Percentiles rank a stretch among this genome's conserved stretches.
These are phyloP conservation scores for Xylaria cubensis DNA, from an alignment of 495 filamentous ascomycete genomes.

Conservation along the genomic window DNA sequence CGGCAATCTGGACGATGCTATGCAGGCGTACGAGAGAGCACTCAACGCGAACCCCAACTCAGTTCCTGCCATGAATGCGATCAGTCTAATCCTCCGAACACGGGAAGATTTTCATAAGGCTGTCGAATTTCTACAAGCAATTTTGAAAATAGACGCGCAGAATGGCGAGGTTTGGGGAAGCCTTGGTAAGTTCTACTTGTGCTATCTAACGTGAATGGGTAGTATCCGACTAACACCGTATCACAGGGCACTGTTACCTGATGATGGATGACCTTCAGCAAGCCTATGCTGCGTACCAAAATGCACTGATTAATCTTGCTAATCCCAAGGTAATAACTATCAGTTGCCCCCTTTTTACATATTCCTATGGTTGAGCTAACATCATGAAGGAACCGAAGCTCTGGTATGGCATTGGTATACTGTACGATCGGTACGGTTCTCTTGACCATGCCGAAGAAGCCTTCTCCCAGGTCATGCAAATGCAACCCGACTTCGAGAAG, in stretches of 20 bases:
- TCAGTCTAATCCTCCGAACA: constrained; percentile 86
- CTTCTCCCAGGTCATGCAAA: constrained; percentile 98
- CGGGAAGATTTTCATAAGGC: constrained; percentile 94
- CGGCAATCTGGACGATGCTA: constrained; percentile 86
- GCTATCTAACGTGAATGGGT: constrained; percentile 25
- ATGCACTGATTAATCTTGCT: constrained; percentile 88
- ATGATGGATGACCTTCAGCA: constrained; percentile 99
- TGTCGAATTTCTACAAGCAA: constrained; percentile 89
- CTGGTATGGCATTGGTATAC: constrained; percentile 98
- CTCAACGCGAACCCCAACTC: constrained; percentile 88
- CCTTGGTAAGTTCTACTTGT: constrained; percentile 65
- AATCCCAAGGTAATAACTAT: constrained; percentile 80
- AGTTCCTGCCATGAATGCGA: constrained; percentile 91
- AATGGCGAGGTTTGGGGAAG: constrained; percentile 98
- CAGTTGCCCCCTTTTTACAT: constrained; percentile 24
- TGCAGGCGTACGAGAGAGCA: constrained; percentile 86
- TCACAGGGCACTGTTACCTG: constrained; percentile 87
- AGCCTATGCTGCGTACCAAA: constrained; percentile 97
- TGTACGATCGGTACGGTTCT: constrained; percentile 97
- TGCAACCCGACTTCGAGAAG: constrained; percentile 98
- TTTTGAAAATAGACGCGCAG: constrained; percentile 83
- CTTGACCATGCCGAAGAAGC: constrained; percentile 98
- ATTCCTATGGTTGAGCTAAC: constrained; percentile 21
- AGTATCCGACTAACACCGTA: constrained; percentile 25
- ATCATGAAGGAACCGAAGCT: constrained; percentile 86